These are phyloP conservation scores for Elsinoe batatas DNA, from an alignment of 2,329 filamentous ascomycete species.

Conservation along the genomic window DNA sequence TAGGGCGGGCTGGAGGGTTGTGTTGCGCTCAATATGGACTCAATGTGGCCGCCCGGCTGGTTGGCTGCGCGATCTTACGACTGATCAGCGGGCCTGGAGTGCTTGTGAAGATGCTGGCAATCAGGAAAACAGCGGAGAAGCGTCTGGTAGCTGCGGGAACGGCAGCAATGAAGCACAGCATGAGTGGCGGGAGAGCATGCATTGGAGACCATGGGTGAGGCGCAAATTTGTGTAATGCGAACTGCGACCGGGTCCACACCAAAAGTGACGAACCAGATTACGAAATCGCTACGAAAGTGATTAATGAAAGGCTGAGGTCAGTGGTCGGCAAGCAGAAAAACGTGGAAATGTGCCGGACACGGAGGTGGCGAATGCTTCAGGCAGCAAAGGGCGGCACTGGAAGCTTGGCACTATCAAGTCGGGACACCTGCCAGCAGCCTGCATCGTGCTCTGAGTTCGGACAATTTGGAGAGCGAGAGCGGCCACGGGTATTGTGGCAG, in stretches of 20 bases:
- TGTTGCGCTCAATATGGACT: background rate
- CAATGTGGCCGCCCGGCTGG: background rate
- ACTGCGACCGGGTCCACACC: background rate
- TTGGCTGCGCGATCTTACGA: background rate
- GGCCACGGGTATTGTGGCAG: background rate
- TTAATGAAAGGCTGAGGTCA: background rate
- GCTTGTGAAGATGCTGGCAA: background rate
- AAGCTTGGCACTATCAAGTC: too few relatives aligned
- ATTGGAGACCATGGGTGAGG: background rate
- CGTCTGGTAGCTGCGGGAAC: background rate
- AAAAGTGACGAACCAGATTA: background rate
- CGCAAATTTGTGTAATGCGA: background rate
- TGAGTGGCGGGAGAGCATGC: background rate
- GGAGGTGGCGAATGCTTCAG: slow-evolving; percentile 7
- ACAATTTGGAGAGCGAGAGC: background rate
- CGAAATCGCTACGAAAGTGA: background rate
- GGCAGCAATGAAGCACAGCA: background rate
- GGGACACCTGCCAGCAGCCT: background rate
- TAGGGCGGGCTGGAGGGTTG: background rate
- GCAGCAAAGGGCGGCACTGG: background rate
- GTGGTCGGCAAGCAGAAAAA: background rate
- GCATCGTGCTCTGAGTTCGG: too few relatives aligned
- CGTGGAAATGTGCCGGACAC: slow-evolving; percentile 2
- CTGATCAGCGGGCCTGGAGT: background rate
- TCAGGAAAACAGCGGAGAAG: background rate